Conservation (phyloP, 805 yeast genomes). For the Zygoascus bituminiphila region DNA sequence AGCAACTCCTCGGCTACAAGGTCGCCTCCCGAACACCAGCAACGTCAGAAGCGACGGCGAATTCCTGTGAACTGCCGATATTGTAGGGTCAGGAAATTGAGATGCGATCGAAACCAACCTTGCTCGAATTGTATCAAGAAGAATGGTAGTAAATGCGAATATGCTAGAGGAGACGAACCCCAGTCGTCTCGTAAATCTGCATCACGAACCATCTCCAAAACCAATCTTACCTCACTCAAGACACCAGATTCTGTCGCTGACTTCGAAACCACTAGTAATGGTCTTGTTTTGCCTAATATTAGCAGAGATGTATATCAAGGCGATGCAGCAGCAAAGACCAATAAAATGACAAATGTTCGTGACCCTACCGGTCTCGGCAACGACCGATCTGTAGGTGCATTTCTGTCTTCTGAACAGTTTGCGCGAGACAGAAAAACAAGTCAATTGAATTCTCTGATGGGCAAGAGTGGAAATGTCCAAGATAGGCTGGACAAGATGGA, state of each 20-base stretch:
- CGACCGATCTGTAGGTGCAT: neutral
- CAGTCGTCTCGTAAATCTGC: neutral
- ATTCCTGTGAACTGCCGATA: constrained; percentile 26
- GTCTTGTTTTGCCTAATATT: neutral
- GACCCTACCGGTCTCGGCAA: neutral
- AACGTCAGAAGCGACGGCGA: constrained; percentile 21
- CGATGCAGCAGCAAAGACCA: neutral
- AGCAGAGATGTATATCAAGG: neutral
- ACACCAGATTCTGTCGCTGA: too few relatives aligned
- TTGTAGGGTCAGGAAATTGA: constrained; percentile 29
- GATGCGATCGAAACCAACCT: constrained; percentile 28
- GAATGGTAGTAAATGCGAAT: constrained; percentile 12
- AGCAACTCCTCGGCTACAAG: neutral
- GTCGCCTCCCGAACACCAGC: constrained; percentile 4
- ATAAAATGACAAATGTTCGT: too few relatives aligned
- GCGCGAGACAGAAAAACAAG: neutral
- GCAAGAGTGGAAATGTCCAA: neutral
- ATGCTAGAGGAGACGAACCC: constrained; percentile 1
- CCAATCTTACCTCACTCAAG: too few relatives aligned
- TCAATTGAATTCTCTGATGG: neutral
- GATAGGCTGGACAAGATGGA: constrained; percentile 25
- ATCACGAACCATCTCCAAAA: neutral
- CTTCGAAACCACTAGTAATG: too few relatives aligned
- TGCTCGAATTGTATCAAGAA: constrained; percentile 27
- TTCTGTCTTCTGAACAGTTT: neutral